Base-by-base conservation (phyloP, 257 asterid species). In the Ballota nigra region DNA sequence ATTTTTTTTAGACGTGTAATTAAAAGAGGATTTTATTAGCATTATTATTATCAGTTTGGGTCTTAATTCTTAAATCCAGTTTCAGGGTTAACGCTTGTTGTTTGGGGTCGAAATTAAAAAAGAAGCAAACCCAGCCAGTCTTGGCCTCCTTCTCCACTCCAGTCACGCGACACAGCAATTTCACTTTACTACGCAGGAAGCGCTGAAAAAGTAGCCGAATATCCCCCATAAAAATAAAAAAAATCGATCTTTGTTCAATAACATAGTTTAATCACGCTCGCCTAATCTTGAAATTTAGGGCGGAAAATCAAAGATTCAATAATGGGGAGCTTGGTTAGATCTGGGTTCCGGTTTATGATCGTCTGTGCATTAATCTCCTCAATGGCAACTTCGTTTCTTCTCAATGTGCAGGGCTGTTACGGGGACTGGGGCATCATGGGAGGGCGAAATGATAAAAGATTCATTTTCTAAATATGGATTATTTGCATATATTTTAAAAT, bases 331-430 rank as follows among this genome's bases (percentile, higher is more conserved):
- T 75, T 19, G 38, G 75, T 75, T 77, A 85, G 96, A 95, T 95
- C 96, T 86, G 83, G 87, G 78, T n/a, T n/a, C n/a, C n/a, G n/a
- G n/a, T n/a, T n/a, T n/a, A n/a, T n/a, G n/a, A 55, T 89, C 75
- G 75, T 81, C 64, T 80, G 16, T 71, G 85, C 33, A 23, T 78
- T 72, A 52, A 79, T 63, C n/a, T n/a, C n/a, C 74, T 83, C 6
- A 82, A 72, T 56, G 81, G 83, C 68, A 60, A 69, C 76, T 78
- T 86, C 23, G 83, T 81, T 68, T 78, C 79, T 64, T 95, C 89
- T 15, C 80, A 95, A 95, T 75, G 97, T 95, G 79, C 98, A 92
- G 85, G 98, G n/a, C n/a, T n/a, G n/a, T n/a, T n/a, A n/a, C n/a
- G n/a, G n/a, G n/a, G n/a, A n/a, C n/a, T n/a, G n/a, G n/a, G n/a